Evolutionary conservation across 805 yeast genomes (phyloP), one percentile per base, ranked within the genome.

Genomic region (Gaillardinia entomophila): DNA sequence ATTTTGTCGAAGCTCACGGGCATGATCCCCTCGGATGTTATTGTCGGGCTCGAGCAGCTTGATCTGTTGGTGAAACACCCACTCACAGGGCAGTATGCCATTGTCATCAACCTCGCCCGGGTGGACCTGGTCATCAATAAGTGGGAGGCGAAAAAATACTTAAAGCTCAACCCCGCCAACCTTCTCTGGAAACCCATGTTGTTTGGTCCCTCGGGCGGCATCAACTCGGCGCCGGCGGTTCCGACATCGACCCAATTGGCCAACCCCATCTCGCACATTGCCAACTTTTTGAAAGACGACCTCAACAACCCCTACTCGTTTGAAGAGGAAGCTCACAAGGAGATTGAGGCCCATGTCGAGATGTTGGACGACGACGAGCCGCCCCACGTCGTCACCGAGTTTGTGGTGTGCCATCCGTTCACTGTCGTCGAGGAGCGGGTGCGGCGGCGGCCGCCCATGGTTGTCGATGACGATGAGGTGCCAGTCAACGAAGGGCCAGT

Each of bases 171-270:
- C 27, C 71, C 76, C 3, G 59, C 62, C 0, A 66, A 68, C 26
- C 59, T 87, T 11, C 40, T 86, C 11, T 87, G 96, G 95, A 83
- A 82, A 45, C 88, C 89, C 1, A 70, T 84, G 57, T 71, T 84
- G n/a, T 71, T 77, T 46, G 95, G 95, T 0, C 90, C 92, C 0
- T 80, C 89, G 0, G 87, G 92, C 15, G 95, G 95, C 11, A 79
- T 86, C 23, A 82, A 82, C 46, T 75, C 82, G 0, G 77, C 75
- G 0, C 68, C 75, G 1, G 63, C 72, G 50, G 26, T 40, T 10
- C 10, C 12, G 25, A 28, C 3, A 38, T 23, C 12, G 35, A 29
- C 4, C 40, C 46, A 1, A 40, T 46, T 12, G 16, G 56, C 61
- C 53, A 70, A 73, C 28, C 75, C 74, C 44, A 75, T 82, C 16